A percentile compares a stretch with the other conserved stretches of the same genome.
These are phyloP conservation scores for Hypoxylon subgilvum DNA, from an alignment of 495 filamentous ascomycete species.

Conservation along the genomic window DNA sequence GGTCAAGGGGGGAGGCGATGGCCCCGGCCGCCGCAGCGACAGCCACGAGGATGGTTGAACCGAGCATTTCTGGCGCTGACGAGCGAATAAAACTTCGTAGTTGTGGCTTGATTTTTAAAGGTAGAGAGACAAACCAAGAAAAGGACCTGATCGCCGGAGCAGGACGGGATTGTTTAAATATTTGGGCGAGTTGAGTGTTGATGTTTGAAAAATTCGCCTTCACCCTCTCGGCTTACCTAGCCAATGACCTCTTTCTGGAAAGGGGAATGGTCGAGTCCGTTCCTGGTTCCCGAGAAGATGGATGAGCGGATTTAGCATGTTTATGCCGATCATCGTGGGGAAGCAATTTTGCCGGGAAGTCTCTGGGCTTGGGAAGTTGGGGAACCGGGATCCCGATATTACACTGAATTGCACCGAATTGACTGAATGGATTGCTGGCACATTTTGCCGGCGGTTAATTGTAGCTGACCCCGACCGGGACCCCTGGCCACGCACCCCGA, in stretches of 20 bases:
- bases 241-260: constrained; percentile 28
- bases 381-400: constrained; percentile 29
- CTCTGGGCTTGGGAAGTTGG: constrained; percentile 19
- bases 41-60: constrained; percentile 46
- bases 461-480: constrained; percentile 6
- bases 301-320: constrained; percentile 16
- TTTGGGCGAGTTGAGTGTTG: not conserved
- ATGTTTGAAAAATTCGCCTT: not conserved
- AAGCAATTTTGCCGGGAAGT: constrained; percentile 28
- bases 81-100: not conserved
- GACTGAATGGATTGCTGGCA: constrained; percentile 6
- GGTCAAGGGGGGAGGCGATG: constrained; percentile 50
- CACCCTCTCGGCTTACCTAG: not conserved
- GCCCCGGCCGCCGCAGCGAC: constrained; percentile 43
- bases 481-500: constrained; percentile 10
- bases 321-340: constrained; percentile 34
- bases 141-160: constrained; percentile 22
- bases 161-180: constrained; percentile 26
- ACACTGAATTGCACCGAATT: no score
- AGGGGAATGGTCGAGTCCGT: constrained; percentile 23
- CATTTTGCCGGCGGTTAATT: constrained; percentile 39
- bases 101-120: constrained; percentile 3
- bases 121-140: not conserved
- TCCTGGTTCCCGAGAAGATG: constrained; percentile 36
- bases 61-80: constrained; percentile 33